These are phyloP conservation scores for Microstegium vimineum DNA, from an alignment of 176 grass and related monocot species.

Conservation along the genomic window DNA sequence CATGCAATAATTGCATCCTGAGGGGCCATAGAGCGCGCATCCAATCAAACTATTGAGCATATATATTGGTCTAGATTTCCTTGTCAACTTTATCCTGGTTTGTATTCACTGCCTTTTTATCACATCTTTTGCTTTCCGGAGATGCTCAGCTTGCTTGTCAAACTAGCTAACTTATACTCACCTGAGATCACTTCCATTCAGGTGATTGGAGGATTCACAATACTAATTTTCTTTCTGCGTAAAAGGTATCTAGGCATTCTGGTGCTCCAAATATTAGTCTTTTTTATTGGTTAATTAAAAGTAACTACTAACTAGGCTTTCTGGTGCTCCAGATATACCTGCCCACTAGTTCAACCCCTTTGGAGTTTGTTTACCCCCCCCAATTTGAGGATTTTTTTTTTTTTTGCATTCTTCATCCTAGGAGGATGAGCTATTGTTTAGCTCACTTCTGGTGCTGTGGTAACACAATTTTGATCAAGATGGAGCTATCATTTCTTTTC, in stretches of 20 bases:
- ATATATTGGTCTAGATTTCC: conserved; percentile 14
- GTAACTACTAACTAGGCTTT: not conserved
- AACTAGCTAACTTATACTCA: conserved; percentile 14
- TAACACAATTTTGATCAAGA: not conserved
- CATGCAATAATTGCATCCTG: conserved; percentile 17
- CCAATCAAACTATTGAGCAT: not conserved
- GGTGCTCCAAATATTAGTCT: not conserved
- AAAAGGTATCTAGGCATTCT: not conserved
- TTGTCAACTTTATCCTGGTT: conserved; percentile 27
- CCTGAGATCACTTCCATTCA: not conserved
- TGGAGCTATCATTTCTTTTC: not conserved
- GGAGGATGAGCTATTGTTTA: not conserved
- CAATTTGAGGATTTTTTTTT: not conserved
- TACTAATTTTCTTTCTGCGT: not conserved
- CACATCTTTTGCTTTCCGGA: conserved; percentile 19
- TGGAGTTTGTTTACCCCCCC: not conserved
- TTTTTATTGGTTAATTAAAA: not conserved
- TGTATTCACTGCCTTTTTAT: conserved; percentile 6
- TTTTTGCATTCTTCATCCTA: too few relatives aligned
- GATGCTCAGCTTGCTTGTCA: conserved; percentile 38
- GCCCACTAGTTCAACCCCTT: not conserved
- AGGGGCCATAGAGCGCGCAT: not conserved
- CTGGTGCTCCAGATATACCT: not conserved
- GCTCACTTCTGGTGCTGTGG: not conserved
- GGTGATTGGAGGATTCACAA: not conserved